Percentiles rank a stretch among this genome's conserved stretches.
phyloP scores from a whole-genome alignment of 2,329 filamentous ascomycete genomes.

The Paecilomyces sp. region DNA sequence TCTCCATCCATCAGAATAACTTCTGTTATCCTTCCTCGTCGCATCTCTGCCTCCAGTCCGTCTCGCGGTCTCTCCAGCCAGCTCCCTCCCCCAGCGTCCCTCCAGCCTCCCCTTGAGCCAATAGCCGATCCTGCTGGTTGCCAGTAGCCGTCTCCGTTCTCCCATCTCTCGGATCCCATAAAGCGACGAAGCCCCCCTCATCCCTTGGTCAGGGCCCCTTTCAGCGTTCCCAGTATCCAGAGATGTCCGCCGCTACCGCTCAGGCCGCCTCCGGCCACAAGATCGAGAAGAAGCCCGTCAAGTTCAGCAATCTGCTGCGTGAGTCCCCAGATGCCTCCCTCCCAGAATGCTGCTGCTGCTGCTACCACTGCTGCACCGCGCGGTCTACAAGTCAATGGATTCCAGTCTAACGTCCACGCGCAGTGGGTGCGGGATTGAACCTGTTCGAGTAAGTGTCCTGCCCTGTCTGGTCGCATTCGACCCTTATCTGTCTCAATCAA shows the following conservation, averaged over 20 bases:
- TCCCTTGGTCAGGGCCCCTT: constrained; percentile 98
- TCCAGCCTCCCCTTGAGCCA: background rate
- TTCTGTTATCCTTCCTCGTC: background rate
- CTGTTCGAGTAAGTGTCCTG: constrained; percentile 67
- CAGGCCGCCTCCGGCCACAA: constrained; percentile 43
- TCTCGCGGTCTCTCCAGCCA: background rate
- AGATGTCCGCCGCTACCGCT: constrained; percentile 43
- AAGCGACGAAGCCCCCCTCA: constrained; percentile 76
- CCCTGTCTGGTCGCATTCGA: background rate
- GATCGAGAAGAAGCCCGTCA: constrained; percentile 98
- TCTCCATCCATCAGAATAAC: background rate
- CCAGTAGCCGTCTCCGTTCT: background rate
- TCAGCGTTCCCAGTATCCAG: constrained; percentile 56
- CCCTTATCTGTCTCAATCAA: background rate
- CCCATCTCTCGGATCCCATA: constrained; percentile 15
- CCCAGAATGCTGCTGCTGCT: too few relatives aligned
- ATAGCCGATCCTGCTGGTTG: background rate
- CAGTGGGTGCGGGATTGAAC: constrained; percentile 84
- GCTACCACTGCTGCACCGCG: too few relatives aligned
- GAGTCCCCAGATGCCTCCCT: constrained; percentile 21
- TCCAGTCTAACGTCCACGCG: constrained; percentile 8
- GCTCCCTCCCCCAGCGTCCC: background rate
- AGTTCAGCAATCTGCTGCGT: constrained; percentile 96
- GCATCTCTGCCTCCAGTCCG: background rate
- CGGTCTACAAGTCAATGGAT: too few relatives aligned